Percentiles rank a stretch among this genome's conserved stretches.
Conservation (phyloP, 2,329 filamentous ascomycete species). For the Apiospora pterosperma region DNA sequence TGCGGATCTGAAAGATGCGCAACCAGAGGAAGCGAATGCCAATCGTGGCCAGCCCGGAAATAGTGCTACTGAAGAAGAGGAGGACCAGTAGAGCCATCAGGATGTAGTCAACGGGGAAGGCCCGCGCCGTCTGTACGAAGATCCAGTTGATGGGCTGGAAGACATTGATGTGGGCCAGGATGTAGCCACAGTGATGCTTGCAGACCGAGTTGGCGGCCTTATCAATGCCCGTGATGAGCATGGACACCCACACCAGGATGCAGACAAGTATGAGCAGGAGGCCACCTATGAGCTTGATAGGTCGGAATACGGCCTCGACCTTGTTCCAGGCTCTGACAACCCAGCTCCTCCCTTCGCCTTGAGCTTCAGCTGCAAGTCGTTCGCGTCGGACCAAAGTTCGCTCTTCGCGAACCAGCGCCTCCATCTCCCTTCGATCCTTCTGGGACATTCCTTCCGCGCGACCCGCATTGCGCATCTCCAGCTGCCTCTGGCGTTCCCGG, state of each 20-base stretch:
- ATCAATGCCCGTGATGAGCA: constrained; percentile 94
- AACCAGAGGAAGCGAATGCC: constrained; percentile 98
- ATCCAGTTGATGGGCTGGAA: constrained; percentile 96
- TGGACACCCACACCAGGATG: constrained; percentile 78
- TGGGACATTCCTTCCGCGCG: constrained; percentile 70
- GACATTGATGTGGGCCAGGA: constrained; percentile 80
- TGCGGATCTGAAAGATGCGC: constrained; percentile 85
- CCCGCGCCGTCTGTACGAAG: constrained; percentile 73
- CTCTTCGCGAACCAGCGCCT: constrained; percentile 84
- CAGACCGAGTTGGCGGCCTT: constrained; percentile 95
- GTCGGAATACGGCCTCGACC: constrained; percentile 76
- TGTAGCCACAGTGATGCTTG: constrained; percentile 86
- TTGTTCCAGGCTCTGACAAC: constrained; percentile 77
- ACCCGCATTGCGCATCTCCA: constrained; percentile 81
- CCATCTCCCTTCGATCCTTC: constrained; percentile 86
- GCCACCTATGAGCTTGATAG: constrained; percentile 83
- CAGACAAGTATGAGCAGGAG: constrained; percentile 72
- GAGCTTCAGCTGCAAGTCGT: constrained; percentile 78
- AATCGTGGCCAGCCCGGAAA: constrained; percentile 79
- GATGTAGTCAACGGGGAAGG: constrained; percentile 90
- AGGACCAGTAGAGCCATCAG: constrained; percentile 82
- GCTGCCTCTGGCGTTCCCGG: constrained; percentile 84
- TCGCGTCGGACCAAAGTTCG: constrained; percentile 87
- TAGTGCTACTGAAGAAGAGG: constrained; percentile 83
- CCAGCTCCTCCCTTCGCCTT: constrained; percentile 71